These are phyloP conservation scores for Ustilago esculenta DNA, from an alignment of 1,284 basidiomycete genomes.

Conservation along the genomic window DNA sequence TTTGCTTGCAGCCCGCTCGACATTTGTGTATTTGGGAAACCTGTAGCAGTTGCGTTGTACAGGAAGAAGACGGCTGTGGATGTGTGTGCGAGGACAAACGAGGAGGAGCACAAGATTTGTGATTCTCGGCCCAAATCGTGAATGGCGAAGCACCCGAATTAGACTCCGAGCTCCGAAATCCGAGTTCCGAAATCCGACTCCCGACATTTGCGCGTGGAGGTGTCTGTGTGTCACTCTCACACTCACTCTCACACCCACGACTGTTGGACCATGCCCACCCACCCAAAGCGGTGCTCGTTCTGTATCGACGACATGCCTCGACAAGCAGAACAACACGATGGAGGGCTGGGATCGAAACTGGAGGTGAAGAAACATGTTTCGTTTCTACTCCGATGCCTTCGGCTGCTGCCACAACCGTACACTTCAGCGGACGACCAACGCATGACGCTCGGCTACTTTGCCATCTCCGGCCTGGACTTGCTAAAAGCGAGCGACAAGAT, in stretches of 20 bases:
- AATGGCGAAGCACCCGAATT: no score
- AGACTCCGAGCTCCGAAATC: no score
- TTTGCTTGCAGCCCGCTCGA: not conserved
- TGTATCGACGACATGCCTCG: no score
- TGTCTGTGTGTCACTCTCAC: conserved; percentile 5
- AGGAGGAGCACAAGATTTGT: not conserved
- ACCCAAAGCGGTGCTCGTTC: no score
- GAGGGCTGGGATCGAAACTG: not conserved
- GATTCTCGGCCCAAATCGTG: no score
- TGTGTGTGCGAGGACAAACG: not conserved
- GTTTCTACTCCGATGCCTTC: conserved; percentile 58
- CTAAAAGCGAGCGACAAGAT: conserved; percentile 38
- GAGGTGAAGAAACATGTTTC: conserved; percentile 50
- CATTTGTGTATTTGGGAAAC: not conserved
- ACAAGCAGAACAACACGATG: no score
- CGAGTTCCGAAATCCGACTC: conserved; percentile 9
- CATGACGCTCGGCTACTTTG: conserved; percentile 64
- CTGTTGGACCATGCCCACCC: no score
- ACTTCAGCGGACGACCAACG: conserved; percentile 59
- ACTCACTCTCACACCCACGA: no score
- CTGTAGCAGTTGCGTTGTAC: no score
- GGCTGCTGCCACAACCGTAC: conserved; percentile 59
- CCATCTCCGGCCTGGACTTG: conserved; percentile 57
- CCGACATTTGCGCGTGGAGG: not conserved
- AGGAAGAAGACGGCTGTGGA: no score